Base-by-base conservation (phyloP, 2,329 filamentous ascomycete genomes). In the Ascochyta pisi region DNA sequence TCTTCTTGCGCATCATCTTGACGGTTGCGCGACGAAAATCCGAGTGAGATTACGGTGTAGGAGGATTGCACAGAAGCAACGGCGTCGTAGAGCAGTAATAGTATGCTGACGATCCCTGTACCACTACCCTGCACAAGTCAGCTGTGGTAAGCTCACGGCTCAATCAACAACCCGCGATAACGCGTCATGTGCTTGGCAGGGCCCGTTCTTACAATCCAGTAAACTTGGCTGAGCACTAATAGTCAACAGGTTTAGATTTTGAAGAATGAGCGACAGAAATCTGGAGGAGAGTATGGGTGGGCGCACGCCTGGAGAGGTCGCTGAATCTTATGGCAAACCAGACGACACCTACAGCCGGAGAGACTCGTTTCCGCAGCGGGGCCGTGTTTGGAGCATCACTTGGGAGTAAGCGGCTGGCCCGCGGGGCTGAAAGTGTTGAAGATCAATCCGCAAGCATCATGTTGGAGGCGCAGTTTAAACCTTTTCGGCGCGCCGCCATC, bases 1-100 rank as follows among this genome's bases (percentile, higher is more conserved):
- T 83, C 70, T 88, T 89, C 73, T 86, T 89, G 57, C 67, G 66
- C 68, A 76, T 72, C 69, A 77, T 73, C 44, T 68, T 76, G 59
- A 56, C 57, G 60, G 58, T 47, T 44, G 39, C 39, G 48, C 15
- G 24, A 26, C 22, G n/a, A 38, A 16, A 34, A 50, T 31, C 27
- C 7, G 24, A 33, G 27, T 40, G 16, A 42, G 12, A 29, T 35
- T 50, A 26, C n/a, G 24, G 47, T 47, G 10, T 43, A 29, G 2
- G 43, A 33, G 13, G n/a, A 31, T 29, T 23, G 50, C 37, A 37
- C 35, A 22, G 43, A 37, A 47, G 47, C 42, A 24, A 43, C 16
- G 53, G 53, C 53, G 47, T 34, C 33, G 43, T 27, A 19, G 12
- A 38, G 42, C 6, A 44, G 35, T 56, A 46, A 42, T 56, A 47